A percentile compares a stretch with the other conserved stretches of the same genome.
phyloP scores from a whole-genome alignment of 75 land plant species.

The Sequoiadendron giganteum region DNA sequence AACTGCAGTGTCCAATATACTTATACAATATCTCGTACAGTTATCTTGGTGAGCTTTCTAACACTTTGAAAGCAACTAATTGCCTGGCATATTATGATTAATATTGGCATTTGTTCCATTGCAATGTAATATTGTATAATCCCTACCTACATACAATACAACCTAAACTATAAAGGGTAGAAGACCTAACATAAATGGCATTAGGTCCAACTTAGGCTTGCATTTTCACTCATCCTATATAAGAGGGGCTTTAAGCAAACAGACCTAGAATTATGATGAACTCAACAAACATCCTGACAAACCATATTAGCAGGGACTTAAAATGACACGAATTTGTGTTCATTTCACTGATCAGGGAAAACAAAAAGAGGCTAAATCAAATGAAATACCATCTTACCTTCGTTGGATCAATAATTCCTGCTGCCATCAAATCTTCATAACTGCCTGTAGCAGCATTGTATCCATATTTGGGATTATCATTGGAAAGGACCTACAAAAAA shows the following conservation, averaged over 20 bases:
- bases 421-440: conserved; percentile 85
- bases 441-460: conserved; percentile 84
- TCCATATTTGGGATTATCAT: conserved; percentile 58
- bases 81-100: background rate
- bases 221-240: background rate
- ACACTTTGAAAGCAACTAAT: background rate
- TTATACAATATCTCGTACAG: too few relatives aligned
- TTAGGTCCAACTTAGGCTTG: background rate
- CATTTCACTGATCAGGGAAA: background rate
- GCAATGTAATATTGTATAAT: background rate
- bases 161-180: background rate
- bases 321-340: background rate
- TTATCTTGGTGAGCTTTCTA: background rate
- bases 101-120: too few relatives aligned
- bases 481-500: conserved; percentile 53
- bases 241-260: background rate
- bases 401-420: conserved; percentile 89
- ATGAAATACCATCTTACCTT: conserved; percentile 41
- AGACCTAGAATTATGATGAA: too few relatives aligned
- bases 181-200: background rate
- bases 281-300: too few relatives aligned
- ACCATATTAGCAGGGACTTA: background rate
- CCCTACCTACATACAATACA: background rate
- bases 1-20: too few relatives aligned
- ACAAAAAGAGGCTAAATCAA: background rate